Evolutionary conservation across 2,329 filamentous ascomycete species (phyloP).

Genomic region (Xylariaceae sp.): DNA sequence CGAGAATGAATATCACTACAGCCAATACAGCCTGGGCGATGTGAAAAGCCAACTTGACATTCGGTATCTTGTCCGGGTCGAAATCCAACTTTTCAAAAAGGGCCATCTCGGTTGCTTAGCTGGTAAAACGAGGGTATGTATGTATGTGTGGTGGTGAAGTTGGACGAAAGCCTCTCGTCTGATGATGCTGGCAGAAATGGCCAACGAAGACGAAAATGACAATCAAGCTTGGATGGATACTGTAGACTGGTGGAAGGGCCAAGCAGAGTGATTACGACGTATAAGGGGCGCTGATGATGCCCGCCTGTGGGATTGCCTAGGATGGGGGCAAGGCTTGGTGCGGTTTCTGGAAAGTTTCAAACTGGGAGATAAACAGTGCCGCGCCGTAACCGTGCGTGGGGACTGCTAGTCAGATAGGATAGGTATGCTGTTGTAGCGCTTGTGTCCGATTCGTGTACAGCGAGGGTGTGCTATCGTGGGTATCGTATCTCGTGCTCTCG

Average conservation of each 20-base stretch:
- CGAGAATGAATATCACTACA: slow-evolving; percentile 54
- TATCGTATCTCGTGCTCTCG: too few species aligned
- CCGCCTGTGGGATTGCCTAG: background rate
- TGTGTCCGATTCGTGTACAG: too few species aligned
- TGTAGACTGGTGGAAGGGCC: too few species aligned
- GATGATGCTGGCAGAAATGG: background rate
- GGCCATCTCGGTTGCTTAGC: slow-evolving; percentile 16
- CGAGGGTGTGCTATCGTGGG: too few species aligned
- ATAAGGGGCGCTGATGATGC: background rate
- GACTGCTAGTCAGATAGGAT: too few species aligned
- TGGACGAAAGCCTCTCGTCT: slow-evolving; percentile 2
- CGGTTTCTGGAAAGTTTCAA: slow-evolving; percentile 4
- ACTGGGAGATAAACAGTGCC: background rate
- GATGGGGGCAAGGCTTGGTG: background rate
- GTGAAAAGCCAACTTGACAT: slow-evolving; percentile 55
- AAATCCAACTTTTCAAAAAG: slow-evolving; percentile 46
- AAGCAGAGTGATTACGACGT: too few species aligned
- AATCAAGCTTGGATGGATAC: too few species aligned
- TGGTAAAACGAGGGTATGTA: background rate
- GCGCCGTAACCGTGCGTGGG: too few species aligned
- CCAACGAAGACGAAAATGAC: background rate
- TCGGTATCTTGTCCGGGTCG: slow-evolving; percentile 50
- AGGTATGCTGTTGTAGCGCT: too few species aligned
- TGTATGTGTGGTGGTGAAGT: background rate
- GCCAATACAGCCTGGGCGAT: slow-evolving; percentile 49